These are phyloP conservation scores for Cephaloascus fragrans DNA, from an alignment of 805 yeast genomes.

Conservation along the genomic window DNA sequence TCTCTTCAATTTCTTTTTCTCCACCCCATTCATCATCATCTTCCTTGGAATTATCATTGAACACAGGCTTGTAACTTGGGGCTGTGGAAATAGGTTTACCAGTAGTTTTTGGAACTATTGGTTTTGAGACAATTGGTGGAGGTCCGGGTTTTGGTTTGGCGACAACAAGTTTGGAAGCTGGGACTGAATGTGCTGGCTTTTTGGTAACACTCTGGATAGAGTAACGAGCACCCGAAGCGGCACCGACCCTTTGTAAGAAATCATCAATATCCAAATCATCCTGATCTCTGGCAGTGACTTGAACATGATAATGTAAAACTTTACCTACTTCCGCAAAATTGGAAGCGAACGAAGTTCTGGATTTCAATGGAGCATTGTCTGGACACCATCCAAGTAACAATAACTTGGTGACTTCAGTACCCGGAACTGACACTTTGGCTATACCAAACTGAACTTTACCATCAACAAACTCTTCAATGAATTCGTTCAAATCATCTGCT, in stretches of 20 bases:
- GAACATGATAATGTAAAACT: conserved; percentile 76
- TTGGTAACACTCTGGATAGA: conserved; percentile 38
- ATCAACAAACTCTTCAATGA: conserved; percentile 75
- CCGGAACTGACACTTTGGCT: conserved; percentile 79
- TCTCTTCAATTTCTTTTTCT: conserved; percentile 45
- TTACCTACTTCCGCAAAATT: conserved; percentile 71
- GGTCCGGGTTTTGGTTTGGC: conserved; percentile 13
- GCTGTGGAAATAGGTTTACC: conserved; percentile 28
- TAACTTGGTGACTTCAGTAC: conserved; percentile 81
- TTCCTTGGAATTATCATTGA: conserved; percentile 1
- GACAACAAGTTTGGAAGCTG: conserved; percentile 4
- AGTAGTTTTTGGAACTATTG: conserved; percentile 21
- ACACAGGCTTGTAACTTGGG: conserved; percentile 17
- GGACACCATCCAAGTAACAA: conserved; percentile 95
- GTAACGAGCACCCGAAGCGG: conserved; percentile 95
- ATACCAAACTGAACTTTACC: conserved; percentile 87
- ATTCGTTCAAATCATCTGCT: conserved; percentile 61
- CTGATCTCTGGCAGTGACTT: conserved; percentile 89
- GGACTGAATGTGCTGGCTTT: conserved; percentile 9
- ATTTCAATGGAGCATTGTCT: conserved; percentile 79
- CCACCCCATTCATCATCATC: conserved; percentile 68
- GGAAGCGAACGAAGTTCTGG: conserved; percentile 65
- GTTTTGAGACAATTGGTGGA: conserved; percentile 10
- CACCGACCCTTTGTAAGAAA: conserved; percentile 64
- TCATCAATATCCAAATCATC: conserved; percentile 82